Base-by-base conservation (phyloP, 2,329 filamentous ascomycete genomes). In the Metarhizium brunneum region DNA sequence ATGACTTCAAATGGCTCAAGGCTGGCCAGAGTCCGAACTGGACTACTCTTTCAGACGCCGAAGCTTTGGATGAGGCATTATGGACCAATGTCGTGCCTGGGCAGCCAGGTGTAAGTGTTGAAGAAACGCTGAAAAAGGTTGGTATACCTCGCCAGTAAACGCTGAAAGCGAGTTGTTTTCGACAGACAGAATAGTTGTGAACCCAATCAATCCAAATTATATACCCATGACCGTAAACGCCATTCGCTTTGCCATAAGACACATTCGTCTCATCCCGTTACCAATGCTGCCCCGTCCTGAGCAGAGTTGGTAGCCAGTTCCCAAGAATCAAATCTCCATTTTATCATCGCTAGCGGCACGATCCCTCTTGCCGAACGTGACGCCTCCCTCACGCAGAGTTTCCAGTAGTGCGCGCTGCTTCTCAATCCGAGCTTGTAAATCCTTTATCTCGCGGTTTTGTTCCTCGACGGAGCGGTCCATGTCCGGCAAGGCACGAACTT, bases 1-100 rank as follows among this genome's bases (percentile, higher is more conserved):
- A 97, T 69, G 94, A 99, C 69, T 99, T 99, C 77, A 95, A 95
- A 72, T 97, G 94, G 94, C 80, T 96, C 60, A 95, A 92, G 70
- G 78, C 82, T 16, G 90, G 88, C 56, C 83, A 83, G 35, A 96
- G 90, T 66, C 94, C 94, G 2, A 92, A 99, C 67, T 99, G 92
- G 90, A 82, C 76, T 38, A 71, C 90, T 2, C 63, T 97, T 25
- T 75, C 82, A 1, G 78, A 83, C 53, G 75, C 76, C 1, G 74
- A 85, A 54, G 79, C 79, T 29, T 71, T 92, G 13, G 62, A 72
- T 0, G 81, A 86, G 2, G 74, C 80, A 2, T 74, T 87, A 0
- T 96, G 91, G 91, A 81, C 76, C 52, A 79, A 82, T 36, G 76
- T 84, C 11, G 82, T 92, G 11, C 80, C 80, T 10, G 86, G 86